Percentiles rank a stretch among this genome's conserved stretches.
Evolutionary conservation across 2,329 filamentous ascomycete genomes (phyloP).

Genomic region (Calonectria fujianensis): DNA sequence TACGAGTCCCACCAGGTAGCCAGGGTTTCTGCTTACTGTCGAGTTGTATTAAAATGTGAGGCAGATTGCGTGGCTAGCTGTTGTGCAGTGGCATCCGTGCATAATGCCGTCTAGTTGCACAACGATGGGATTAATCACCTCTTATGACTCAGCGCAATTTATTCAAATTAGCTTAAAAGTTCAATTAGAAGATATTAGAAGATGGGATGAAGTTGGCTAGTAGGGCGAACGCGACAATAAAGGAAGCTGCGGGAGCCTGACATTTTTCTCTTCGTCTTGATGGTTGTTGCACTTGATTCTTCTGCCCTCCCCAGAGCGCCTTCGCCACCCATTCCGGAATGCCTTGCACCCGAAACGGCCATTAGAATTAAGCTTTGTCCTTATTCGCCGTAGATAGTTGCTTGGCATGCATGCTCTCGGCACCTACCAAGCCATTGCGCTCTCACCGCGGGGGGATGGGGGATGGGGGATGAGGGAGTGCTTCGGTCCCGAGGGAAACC

Average conservation of each 20-base stretch:
- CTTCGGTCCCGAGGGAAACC: background rate
- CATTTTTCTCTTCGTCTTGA: background rate
- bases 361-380: background rate
- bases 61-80: background rate
- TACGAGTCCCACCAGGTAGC: constrained; percentile 6
- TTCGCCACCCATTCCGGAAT: background rate
- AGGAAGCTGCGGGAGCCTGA: background rate
- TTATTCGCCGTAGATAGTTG: background rate
- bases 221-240: background rate
- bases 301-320: background rate
- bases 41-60: constrained; percentile 9
- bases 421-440: constrained; percentile 6
- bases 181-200: background rate
- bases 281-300: background rate
- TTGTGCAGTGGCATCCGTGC: background rate
- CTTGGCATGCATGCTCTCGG: background rate
- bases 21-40: background rate
- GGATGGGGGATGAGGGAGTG: background rate
- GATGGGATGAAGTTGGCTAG: background rate
- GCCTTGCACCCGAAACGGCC: background rate
- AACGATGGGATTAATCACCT: background rate
- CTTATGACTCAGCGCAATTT: background rate
- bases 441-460: background rate
- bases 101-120: background rate
- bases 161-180: background rate